phyloP scores from a whole-genome alignment of 768 basidiomycete species.

The Boletales sp. region DNA sequence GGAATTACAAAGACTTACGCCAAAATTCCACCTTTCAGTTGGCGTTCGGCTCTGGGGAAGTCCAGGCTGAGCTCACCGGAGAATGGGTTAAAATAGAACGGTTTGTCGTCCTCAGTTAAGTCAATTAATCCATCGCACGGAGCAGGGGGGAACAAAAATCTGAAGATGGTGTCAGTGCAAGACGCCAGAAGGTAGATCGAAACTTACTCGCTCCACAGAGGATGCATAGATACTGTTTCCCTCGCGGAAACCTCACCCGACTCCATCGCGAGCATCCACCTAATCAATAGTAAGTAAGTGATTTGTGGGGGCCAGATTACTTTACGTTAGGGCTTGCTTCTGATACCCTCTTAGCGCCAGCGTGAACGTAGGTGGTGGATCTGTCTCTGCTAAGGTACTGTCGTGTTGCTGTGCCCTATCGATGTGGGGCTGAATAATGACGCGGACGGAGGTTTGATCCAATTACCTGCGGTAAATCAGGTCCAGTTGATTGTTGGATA shows the following conservation, averaged over 20 bases:
- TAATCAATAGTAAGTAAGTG: slow-evolving; percentile 24
- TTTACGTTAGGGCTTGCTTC: slow-evolving; percentile 83
- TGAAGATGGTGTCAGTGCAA: slow-evolving; percentile 25
- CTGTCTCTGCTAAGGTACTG: slow-evolving; percentile 70
- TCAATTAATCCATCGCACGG: slow-evolving; percentile 63
- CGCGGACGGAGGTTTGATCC: not conserved
- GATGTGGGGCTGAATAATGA: slow-evolving; percentile 6
- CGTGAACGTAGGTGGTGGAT: slow-evolving; percentile 73
- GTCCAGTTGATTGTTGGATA: slow-evolving; percentile 77
- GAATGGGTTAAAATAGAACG: slow-evolving; percentile 88
- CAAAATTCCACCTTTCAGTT: slow-evolving; percentile 82
- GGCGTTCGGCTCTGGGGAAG: slow-evolving; percentile 78
- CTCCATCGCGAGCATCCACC: slow-evolving; percentile 93
- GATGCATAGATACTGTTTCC: slow-evolving; percentile 76
- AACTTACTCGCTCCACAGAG: slow-evolving; percentile 88
- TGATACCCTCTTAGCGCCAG: slow-evolving; percentile 83
- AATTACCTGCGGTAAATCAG: slow-evolving; percentile 80
- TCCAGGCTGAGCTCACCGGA: slow-evolving; percentile 85
- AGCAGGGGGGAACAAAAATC: slow-evolving; percentile 71
- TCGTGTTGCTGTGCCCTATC: slow-evolving; percentile 83
- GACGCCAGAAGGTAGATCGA: not conserved
- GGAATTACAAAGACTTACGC: slow-evolving; percentile 53
- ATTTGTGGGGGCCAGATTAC: not conserved
- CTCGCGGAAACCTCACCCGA: slow-evolving; percentile 67
- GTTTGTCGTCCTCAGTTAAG: slow-evolving; percentile 71